phyloP scores from a whole-genome alignment of 2,329 filamentous ascomycete species.

The Colletotrichum tropicicola region DNA sequence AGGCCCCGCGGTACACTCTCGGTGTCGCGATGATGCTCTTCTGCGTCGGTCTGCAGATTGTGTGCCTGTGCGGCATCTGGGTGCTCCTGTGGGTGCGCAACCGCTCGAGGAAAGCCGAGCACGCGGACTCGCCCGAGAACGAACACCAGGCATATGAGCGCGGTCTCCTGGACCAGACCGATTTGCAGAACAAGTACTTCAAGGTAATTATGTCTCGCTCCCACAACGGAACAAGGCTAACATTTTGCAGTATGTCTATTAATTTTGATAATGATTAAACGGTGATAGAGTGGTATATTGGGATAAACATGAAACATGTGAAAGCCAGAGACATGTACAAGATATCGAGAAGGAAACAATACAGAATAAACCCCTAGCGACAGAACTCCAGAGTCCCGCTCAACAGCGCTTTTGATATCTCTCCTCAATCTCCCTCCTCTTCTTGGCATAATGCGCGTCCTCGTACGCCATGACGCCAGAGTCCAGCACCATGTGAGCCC shows the following conservation, averaged over 20 bases:
- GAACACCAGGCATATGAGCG: slow-evolving; percentile 12
- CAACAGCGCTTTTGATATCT: too few relatives aligned
- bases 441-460: too few relatives aligned
- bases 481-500: too few relatives aligned
- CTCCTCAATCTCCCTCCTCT: too few relatives aligned
- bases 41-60: slow-evolving; percentile 23
- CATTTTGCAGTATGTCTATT: not conserved
- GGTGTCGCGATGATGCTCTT: slow-evolving; percentile 38
- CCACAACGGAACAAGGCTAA: not conserved
- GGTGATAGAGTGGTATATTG: too few relatives aligned
- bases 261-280: not conserved
- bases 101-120: slow-evolving; percentile 11
- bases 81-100: slow-evolving; percentile 11
- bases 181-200: slow-evolving; percentile 25
- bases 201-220: not conserved
- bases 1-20: slow-evolving; percentile 38
- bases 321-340: too few relatives aligned
- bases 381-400: too few relatives aligned
- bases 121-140: not conserved
- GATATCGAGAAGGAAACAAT: too few relatives aligned
- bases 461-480: too few relatives aligned
- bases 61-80: slow-evolving; percentile 6
- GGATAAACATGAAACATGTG: too few relatives aligned
- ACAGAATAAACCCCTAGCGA: too few relatives aligned
- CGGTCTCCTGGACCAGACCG: slow-evolving; percentile 10